Conservation (phyloP, 345 rosid genomes). For the Schrenkiella parvula region DNA sequence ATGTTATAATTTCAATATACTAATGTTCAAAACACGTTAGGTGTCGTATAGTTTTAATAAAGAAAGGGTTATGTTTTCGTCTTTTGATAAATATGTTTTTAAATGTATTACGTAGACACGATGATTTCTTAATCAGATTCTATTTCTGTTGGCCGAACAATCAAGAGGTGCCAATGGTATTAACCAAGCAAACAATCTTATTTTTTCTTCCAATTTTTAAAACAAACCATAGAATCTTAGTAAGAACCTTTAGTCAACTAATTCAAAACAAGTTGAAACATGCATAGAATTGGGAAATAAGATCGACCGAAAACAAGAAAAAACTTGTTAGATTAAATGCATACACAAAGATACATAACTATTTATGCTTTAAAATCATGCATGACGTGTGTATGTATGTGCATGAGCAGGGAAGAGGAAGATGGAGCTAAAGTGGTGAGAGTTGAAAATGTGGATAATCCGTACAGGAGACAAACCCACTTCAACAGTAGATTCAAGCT, state of each 20-base stretch:
- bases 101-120: too few relatives aligned
- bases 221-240: background rate
- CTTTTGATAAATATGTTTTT: background rate
- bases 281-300: background rate
- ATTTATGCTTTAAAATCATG: background rate
- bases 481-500: slow-evolving; percentile 77
- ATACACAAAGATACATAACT: background rate
- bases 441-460: slow-evolving; percentile 85
- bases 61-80: too few relatives aligned
- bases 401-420: slow-evolving; percentile 61
- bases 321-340: background rate
- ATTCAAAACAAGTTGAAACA: background rate
- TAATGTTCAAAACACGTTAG: background rate
- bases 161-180: background rate
- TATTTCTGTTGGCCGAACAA: too few relatives aligned
- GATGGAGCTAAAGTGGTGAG: slow-evolving; percentile 90
- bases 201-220: background rate
- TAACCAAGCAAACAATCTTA: background rate
- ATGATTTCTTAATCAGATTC: background rate
- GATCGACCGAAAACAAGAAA: background rate
- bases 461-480: slow-evolving; percentile 58
- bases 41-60: background rate
- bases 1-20: background rate
- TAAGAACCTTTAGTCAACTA: slow-evolving; percentile 1
- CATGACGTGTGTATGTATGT: background rate